Percentiles rank a stretch among this genome's conserved stretches.
These are phyloP conservation scores for Leonotis leonurus DNA, from an alignment of 257 asterid genomes.

Conservation along the genomic window DNA sequence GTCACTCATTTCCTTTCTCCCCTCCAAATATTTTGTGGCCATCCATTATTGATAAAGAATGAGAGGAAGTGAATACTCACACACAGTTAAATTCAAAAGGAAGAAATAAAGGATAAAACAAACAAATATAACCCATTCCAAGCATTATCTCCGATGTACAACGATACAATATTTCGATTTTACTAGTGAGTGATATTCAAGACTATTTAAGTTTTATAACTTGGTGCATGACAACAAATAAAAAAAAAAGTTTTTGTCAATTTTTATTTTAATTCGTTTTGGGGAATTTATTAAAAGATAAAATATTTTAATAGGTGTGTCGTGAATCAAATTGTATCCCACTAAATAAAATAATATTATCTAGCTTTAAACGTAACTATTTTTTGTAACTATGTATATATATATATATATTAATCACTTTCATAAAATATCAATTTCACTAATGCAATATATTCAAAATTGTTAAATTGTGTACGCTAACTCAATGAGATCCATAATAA, in stretches of 20 bases:
- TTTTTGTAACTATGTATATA: too few species aligned
- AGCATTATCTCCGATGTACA: not conserved
- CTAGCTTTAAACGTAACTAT: not conserved
- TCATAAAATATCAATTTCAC: too few species aligned
- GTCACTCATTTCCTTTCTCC: not conserved
- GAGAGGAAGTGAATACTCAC: slow-evolving; percentile 15
- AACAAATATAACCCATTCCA: slow-evolving; percentile 7
- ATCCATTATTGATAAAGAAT: slow-evolving; percentile 21
- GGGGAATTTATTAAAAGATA: not conserved
- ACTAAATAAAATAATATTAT: not conserved
- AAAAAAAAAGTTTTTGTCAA: too few species aligned
- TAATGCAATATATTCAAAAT: too few species aligned
- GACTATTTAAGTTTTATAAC: too few species aligned
- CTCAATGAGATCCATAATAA: too few species aligned
- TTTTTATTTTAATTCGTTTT: not conserved
- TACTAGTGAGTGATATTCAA: too few species aligned
- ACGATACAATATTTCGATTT: slow-evolving; percentile 6
- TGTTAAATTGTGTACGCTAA: too few species aligned
- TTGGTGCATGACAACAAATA: too few species aligned
- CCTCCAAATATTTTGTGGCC: not conserved
- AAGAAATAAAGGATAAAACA: not conserved
- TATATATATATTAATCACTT: too few species aligned
- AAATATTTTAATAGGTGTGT: not conserved
- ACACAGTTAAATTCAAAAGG: not conserved
- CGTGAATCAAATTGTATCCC: not conserved